Evolutionary conservation across 2,329 filamentous ascomycete genomes (phyloP), one percentile per base, ranked within the genome.

Genomic region (Niveomyces coronatus): DNA sequence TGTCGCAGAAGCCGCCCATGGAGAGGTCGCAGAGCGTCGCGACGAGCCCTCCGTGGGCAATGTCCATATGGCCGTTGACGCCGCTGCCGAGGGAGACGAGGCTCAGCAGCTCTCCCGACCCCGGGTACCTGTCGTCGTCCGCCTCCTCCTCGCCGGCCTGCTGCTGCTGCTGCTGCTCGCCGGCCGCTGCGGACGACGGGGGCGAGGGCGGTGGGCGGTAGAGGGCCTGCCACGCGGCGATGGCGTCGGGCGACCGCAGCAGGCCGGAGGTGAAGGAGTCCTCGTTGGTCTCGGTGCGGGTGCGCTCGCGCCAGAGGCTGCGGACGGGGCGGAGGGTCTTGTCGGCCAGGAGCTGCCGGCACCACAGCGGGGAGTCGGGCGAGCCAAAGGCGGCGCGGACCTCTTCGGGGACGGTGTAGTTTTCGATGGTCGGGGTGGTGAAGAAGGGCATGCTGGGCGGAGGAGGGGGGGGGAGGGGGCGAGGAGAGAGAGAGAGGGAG

Each of bases 41-140:
- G 11, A 43, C 26, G 23, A 51, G 31, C 9, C 49, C 49, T 8
- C 49, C 49, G 23, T 51, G 47, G 4, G 49, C 41, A 9, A 49
- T 41, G 2, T 45, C 45, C 4, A 23, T 13, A 22, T 51, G 49
- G 13, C 47, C 47, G 2, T 47, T 39, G 11, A 51, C 41, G 5
- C 40, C 34, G 32, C 23, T 30, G 20, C 47, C 47, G 10, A 49
- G 43, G 11, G 39, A 11, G 18, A 41, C 30, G 32, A 41, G 33
- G 29, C 17, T 23, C 10, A 37, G 28, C 20, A 41, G 13, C 39
- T 41, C 39, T 4, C 39, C 39, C 4, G 27, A 27, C 23, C 36
- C 16, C 5, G 28, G 34, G n/a, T 9, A 13, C 17, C 15, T 31
- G 29, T 24, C 39, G 30, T 19, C 13, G 4, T 20, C 31, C 10